A percentile compares a stretch with the other conserved stretches of the same genome.
Conservation (phyloP, 768 basidiomycete genomes). For the Chalciporus piperatus region DNA sequence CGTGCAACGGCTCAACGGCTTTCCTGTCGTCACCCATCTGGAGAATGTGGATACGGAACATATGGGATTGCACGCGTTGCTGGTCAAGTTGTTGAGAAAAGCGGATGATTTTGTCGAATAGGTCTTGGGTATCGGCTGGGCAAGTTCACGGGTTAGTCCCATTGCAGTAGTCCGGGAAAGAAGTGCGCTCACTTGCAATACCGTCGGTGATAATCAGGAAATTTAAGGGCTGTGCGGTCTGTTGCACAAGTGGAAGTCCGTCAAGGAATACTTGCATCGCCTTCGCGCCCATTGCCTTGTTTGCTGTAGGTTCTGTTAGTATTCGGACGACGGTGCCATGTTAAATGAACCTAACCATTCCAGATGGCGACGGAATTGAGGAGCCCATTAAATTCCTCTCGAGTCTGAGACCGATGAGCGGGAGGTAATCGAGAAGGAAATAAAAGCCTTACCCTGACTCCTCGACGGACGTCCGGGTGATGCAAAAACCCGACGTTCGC, state of each 20-base stretch:
- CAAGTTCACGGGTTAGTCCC: neutral
- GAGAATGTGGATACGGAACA: conserved; percentile 24
- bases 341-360: conserved; percentile 13
- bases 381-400: conserved; percentile 14
- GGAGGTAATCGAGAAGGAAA: neutral
- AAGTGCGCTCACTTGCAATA: conserved; percentile 12
- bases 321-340: neutral
- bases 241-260: conserved; percentile 3
- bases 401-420: conserved; percentile 3
- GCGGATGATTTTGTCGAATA: conserved; percentile 6
- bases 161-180: neutral
- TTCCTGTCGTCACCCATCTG: conserved; percentile 25
- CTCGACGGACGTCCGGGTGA: neutral
- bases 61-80: conserved; percentile 6
- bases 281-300: conserved; percentile 17
- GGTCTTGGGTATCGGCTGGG: conserved; percentile 14
- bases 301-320: conserved; percentile 3
- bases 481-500: conserved; percentile 20
- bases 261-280: conserved; percentile 20
- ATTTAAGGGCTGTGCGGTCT: neutral
- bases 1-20: conserved; percentile 20
- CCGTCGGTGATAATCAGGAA: conserved; percentile 22
- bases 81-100: conserved; percentile 12
- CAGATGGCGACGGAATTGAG: conserved; percentile 19
- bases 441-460: conserved; percentile 9